Evolutionary conservation across 192 early-diverging fungal genomes (phyloP), one percentile per base, ranked within the genome.

Genomic region (Obelidium mucronatum): DNA sequence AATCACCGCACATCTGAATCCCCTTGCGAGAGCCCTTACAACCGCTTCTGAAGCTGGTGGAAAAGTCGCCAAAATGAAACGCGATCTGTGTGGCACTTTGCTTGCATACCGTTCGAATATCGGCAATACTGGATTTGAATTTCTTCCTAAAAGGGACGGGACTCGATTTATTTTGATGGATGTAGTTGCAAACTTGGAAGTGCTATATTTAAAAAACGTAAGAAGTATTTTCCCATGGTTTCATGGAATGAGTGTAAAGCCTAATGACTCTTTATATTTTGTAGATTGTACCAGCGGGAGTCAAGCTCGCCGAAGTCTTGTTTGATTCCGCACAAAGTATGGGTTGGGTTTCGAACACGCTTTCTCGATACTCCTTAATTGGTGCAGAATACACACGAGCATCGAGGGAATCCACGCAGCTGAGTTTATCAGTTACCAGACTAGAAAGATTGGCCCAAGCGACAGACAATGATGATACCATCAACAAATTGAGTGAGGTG

Each of bases 401-500:
- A 2, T 37, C 60, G 3, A 6, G 61, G 39, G 54, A 78, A 17
- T 13, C 56, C 13, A 36, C 34, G 19, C 34, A 34, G 30, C 52
- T 78, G 2, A 63, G 59, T 35, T 11, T 17, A 5, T 22, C 26
- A n/a, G 60, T 78, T n/a, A 36, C 42, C 15, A 36, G 61, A 48
- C 48, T 78, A 3, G 77, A 78, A 64, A 51, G 70, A 2, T 22
- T 56, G 40, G 77, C 77, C 5, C 56, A 74, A 36, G 40, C 77
- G 13, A 28, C 58, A 31, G n/a, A 35, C 8, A 78, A 60, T n/a
- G 77, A 78, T n/a, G 77, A 78, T 31, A 55, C 28, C 5, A 70
- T 78, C 17, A 58, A 42, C 36, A 73, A 72, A 56, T 70, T 78
- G 19, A 78, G 77, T 48, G 77, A 78, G 70, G 76, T 78, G 30